Evolutionary conservation across 1,284 basidiomycete species (phyloP).

Genomic region (Volvariella surrecta): DNA sequence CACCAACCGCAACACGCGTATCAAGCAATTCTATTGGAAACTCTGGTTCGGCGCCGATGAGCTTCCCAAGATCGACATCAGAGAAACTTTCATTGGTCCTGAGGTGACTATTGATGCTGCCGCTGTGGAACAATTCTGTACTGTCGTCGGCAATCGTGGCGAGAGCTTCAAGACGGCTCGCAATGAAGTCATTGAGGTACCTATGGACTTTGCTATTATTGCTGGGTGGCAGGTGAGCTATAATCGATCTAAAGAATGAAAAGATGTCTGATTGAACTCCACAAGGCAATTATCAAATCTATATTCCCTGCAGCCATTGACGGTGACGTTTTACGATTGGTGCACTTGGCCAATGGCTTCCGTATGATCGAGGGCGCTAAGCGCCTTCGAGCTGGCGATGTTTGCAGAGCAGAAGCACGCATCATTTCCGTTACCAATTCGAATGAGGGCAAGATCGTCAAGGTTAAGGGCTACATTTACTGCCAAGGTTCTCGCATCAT

Average conservation of each 20-base stretch:
- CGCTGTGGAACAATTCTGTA: conserved; percentile 86
- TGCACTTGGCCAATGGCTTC: conserved; percentile 97
- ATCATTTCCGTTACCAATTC: conserved; percentile 89
- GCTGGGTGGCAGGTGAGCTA: conserved; percentile 87
- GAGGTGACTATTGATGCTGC: conserved; percentile 71
- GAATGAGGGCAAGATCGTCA: conserved; percentile 90
- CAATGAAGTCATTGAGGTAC: conserved; percentile 68
- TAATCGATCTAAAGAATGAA: conserved; percentile 14
- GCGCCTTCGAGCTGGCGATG: conserved; percentile 79
- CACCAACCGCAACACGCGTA: conserved; percentile 79
- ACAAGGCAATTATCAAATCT: conserved; percentile 90
- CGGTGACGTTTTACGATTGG: conserved; percentile 90
- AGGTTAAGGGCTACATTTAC: conserved; percentile 83
- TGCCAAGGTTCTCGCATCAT: conserved; percentile 77
- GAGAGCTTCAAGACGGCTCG: conserved; percentile 83
- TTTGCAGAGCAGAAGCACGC: conserved; percentile 84
- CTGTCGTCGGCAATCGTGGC: conserved; percentile 88
- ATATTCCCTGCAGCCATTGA: conserved; percentile 92
- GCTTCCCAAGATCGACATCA: conserved; percentile 70
- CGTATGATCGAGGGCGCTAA: conserved; percentile 73
- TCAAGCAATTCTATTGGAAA: conserved; percentile 97
- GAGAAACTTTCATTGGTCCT: conserved; percentile 76
- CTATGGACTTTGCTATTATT: conserved; percentile 99
- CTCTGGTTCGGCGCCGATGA: conserved; percentile 90
- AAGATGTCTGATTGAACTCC: conserved; percentile 7